Evolutionary conservation across 371 early-diverging fungal genomes (phyloP).

Genomic region (Haplosporangium sp.): DNA sequence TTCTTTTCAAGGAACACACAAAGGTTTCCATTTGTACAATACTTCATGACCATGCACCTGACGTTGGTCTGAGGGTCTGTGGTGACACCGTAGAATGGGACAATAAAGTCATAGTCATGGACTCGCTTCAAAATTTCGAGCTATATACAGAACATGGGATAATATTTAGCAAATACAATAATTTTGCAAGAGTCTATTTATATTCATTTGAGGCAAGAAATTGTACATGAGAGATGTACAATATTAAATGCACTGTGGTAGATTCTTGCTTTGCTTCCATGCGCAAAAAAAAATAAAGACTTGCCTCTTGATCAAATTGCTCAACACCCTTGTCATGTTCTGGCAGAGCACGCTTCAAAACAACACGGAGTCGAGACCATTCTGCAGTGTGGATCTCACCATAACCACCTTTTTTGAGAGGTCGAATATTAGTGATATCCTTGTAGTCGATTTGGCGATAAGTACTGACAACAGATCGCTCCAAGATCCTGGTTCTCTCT

Average conservation of each 20-base stretch:
- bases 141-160: slow-evolving; percentile 13
- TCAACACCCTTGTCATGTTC: slow-evolving; percentile 34
- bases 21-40: slow-evolving; percentile 48
- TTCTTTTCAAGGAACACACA: slow-evolving; percentile 37
- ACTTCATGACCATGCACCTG: slow-evolving; percentile 54
- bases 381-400: slow-evolving; percentile 54
- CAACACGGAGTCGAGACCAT: slow-evolving; percentile 53
- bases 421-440: slow-evolving; percentile 40
- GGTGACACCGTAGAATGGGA: slow-evolving; percentile 52
- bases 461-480: slow-evolving; percentile 31
- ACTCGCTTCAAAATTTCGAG: slow-evolving; percentile 53
- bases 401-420: slow-evolving; percentile 44
- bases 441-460: slow-evolving; percentile 38
- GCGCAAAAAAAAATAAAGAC: neutral
- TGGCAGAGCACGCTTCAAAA: slow-evolving; percentile 40
- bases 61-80: slow-evolving; percentile 38
- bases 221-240: neutral
- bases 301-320: slow-evolving; percentile 54
- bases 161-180: neutral
- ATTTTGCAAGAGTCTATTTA: slow-evolving; percentile 1
- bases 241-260: neutral
- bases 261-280: too few relatives aligned
- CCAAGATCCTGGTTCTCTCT: slow-evolving; percentile 45
- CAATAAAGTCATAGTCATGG: slow-evolving; percentile 54
- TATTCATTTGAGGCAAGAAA: neutral